Percentiles rank a stretch among this genome's conserved stretches.
Conservation (phyloP, 2,329 filamentous ascomycete species). For the Epichloe aotearoae region DNA sequence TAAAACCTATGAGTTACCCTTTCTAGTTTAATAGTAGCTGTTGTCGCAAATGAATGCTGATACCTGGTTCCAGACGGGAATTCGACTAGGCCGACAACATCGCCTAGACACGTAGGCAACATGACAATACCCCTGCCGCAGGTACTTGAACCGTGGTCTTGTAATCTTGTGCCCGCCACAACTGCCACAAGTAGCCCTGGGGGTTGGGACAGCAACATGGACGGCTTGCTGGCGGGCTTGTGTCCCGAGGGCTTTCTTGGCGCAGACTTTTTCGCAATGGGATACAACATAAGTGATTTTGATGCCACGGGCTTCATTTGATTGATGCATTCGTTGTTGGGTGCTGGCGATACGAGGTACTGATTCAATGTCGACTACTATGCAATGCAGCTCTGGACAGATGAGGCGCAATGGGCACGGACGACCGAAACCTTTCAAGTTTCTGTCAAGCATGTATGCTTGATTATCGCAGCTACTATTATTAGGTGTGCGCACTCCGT, state of each 20-base stretch:
- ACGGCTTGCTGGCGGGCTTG: slow-evolving; percentile 8
- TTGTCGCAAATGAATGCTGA: neutral
- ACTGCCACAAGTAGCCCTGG: neutral
- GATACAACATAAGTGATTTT: slow-evolving; percentile 10
- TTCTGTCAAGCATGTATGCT: no score
- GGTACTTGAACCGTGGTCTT: neutral
- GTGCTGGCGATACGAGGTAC: neutral
- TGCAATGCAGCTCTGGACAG: no score
- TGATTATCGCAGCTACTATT: no score
- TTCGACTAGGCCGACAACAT: neutral
- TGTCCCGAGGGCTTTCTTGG: slow-evolving; percentile 4
- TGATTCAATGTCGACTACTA: no score
- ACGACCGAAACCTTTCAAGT: no score
- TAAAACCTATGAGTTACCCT: no score
- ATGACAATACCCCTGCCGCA: neutral
- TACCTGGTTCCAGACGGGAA: neutral
- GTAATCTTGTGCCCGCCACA: neutral
- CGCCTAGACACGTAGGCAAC: neutral
- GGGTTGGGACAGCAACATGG: slow-evolving; percentile 2
- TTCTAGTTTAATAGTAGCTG: no score
- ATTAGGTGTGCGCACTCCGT: no score
- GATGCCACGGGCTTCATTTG: slow-evolving; percentile 10
- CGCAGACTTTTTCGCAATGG: slow-evolving; percentile 6
- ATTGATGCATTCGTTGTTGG: neutral
- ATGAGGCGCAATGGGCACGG: no score